Base-by-base conservation (phyloP, 1,284 basidiomycete genomes). In the Cutaneotrichosporon cutaneum region DNA sequence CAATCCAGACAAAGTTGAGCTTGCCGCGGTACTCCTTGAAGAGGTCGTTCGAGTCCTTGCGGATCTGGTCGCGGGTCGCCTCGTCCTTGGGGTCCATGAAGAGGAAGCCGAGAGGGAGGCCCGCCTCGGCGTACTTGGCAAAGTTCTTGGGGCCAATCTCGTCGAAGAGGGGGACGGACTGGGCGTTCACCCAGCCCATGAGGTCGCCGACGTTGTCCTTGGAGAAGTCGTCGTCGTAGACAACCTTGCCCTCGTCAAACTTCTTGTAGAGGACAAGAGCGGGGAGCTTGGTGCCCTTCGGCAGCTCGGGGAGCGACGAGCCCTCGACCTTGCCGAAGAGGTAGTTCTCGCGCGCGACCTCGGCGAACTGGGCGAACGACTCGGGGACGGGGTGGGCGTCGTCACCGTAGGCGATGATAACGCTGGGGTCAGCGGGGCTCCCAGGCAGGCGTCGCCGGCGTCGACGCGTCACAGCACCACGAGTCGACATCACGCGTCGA, bases 1-100 rank as follows among this genome's bases (percentile, higher is more conserved):
- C 96, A 72, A 99, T 99, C 89, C 89, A 96, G 68, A 99, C 95
- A 81, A 99, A 95, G 88, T 96, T 98, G 77, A 98, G 73, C 81
- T 91, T 89, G 74, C 87, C 86, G 81, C 91, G 93, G 84, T 86
- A 85, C 75, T 87, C 85, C 64, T 87, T 83, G 30, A 95, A 94
- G 60, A 95, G 77, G 2, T 90, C 86, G 71, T 84, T 86, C 71
- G 98, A 79, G 59, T 84, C 81, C 50, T 88, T 86, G 67, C 95
- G 83, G 60, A 89, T 80, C 51, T 82, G 82, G 26, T 90, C 84
- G 71, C 86, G 88, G 64, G 84, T 83, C 21, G 65, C 42, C 14
- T 62, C 65, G 67, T 86, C 83, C 54, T 85, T 82, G 50, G 93
- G 89, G 80, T 97, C 92, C 70, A 93, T 76, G 83, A 99, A 99